Percentiles rank a stretch among this genome's conserved stretches.
Evolutionary conservation across 176 grass and related monocot species (phyloP).

Genomic region (Aegilops tauschii): DNA sequence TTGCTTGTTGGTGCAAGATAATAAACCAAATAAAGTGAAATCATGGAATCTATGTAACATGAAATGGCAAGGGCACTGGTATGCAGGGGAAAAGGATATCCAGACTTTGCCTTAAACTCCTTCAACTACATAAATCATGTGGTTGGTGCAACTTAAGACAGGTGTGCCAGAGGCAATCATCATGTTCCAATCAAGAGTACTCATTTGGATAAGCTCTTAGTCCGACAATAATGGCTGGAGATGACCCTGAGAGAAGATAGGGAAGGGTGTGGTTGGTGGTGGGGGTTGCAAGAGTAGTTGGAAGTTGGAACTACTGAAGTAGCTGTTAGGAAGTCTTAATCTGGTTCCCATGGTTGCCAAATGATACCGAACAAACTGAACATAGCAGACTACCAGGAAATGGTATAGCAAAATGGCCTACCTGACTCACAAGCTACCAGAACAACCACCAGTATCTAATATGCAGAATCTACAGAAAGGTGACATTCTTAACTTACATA

Average conservation of each 20-base stretch:
- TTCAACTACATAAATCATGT: not conserved
- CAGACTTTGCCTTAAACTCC: slow-evolving; percentile 1
- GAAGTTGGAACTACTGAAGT: slow-evolving; percentile 27
- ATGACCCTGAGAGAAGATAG: slow-evolving; percentile 19
- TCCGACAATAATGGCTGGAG: not conserved
- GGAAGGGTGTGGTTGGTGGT: slow-evolving; percentile 19
- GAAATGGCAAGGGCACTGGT: not conserved
- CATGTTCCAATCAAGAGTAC: slow-evolving; percentile 19
- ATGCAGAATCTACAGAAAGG: not conserved
- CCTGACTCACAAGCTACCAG: not conserved
- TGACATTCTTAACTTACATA: not conserved
- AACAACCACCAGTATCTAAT: slow-evolving; percentile 8
- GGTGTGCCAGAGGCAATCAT: not conserved
- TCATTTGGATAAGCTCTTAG: slow-evolving; percentile 19
- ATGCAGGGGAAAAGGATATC: not conserved
- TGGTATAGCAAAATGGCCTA: slow-evolving; percentile 15
- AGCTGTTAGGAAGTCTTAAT: slow-evolving; percentile 41
- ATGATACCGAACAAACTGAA: slow-evolving; percentile 21
- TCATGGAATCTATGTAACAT: slow-evolving; percentile 5
- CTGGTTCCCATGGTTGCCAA: not conserved
- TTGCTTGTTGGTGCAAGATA: slow-evolving; percentile 16
- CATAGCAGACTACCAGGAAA: slow-evolving; percentile 18
- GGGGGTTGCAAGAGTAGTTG: slow-evolving; percentile 28
- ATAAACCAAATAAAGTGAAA: slow-evolving; percentile 6
- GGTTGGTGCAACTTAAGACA: slow-evolving; percentile 8